Evolutionary conservation across 1,284 basidiomycete species (phyloP).

Genomic region (Phaffia rhodozyma): DNA sequence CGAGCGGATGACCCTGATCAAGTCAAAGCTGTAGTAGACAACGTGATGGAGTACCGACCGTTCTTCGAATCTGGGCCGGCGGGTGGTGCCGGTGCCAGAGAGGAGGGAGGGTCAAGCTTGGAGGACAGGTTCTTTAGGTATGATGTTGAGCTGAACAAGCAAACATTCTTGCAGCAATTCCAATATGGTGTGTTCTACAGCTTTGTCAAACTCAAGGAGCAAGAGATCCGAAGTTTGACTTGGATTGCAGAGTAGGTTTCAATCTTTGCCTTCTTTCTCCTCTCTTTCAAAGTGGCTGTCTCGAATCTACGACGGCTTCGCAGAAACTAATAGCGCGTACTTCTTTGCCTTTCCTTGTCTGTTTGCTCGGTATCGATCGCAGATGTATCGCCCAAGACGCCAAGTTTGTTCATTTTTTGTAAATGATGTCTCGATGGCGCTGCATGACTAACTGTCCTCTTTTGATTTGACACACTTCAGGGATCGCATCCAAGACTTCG

Average conservation of each 20-base stretch:
- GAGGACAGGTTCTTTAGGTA: slow-evolving; percentile 94
- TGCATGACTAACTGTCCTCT: background rate
- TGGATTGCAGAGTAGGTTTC: slow-evolving; percentile 69
- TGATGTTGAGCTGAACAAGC: slow-evolving; percentile 88
- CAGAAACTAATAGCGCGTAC: background rate
- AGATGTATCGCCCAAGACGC: slow-evolving; percentile 19
- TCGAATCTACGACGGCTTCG: background rate
- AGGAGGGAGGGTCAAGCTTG: slow-evolving; percentile 47
- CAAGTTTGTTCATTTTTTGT: background rate
- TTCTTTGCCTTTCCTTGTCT: background rate
- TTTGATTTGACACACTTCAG: background rate
- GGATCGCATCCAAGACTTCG: background rate
- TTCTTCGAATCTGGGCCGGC: slow-evolving; percentile 59
- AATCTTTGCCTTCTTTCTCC: background rate
- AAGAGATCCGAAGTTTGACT: slow-evolving; percentile 92
- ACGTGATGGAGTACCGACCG: slow-evolving; percentile 72
- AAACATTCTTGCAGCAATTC: slow-evolving; percentile 88
- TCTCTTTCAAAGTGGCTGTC: background rate
- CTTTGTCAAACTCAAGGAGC: slow-evolving; percentile 95
- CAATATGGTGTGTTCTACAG: slow-evolving; percentile 86
- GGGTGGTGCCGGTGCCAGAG: slow-evolving; percentile 22
- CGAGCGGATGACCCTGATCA: slow-evolving; percentile 92
- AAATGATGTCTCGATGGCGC: background rate
- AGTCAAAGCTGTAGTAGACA: slow-evolving; percentile 77
- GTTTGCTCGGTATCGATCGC: background rate